Evolutionary conservation across 805 yeast species (phyloP).

Genomic region (Sugiyamaella qingdaonensis): DNA sequence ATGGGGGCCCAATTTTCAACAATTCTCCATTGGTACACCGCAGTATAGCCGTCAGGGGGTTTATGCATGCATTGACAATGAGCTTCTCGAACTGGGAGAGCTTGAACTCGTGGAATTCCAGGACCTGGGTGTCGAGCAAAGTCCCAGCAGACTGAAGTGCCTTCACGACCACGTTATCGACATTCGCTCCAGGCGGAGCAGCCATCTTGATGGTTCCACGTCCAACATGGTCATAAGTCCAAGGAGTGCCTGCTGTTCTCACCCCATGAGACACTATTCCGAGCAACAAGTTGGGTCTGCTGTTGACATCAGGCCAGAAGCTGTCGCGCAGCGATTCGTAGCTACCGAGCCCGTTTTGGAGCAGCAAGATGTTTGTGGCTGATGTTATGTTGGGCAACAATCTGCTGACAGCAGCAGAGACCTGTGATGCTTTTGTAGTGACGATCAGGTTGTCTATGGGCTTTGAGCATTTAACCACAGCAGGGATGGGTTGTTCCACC

Average conservation of each 20-base stretch:
- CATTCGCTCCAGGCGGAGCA: not conserved
- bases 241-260: conserved; percentile 40
- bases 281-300: conserved; percentile 58
- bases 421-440: conserved; percentile 77
- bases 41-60: conserved; percentile 73
- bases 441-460: conserved; percentile 58
- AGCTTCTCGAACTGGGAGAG: conserved; percentile 70
- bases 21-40: conserved; percentile 79
- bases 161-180: not conserved
- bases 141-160: conserved; percentile 12
- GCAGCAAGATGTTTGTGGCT: conserved; percentile 53
- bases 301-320: conserved; percentile 48
- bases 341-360: conserved; percentile 88
- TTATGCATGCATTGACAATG: conserved; percentile 75
- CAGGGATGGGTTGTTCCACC: conserved; percentile 15
- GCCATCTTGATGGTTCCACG: conserved; percentile 45
- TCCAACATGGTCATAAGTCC: conserved; percentile 64
- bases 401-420: conserved; percentile 57
- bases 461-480: conserved; percentile 12
- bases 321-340: conserved; percentile 46
- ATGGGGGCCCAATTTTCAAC: conserved; percentile 37
- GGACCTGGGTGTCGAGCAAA: conserved; percentile 16
- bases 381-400: conserved; percentile 46
- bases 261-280: conserved; percentile 87
- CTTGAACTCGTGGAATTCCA: conserved; percentile 43